phyloP scores from a whole-genome alignment of 2,329 filamentous ascomycete species.

The Sporothrix schenckii region DNA sequence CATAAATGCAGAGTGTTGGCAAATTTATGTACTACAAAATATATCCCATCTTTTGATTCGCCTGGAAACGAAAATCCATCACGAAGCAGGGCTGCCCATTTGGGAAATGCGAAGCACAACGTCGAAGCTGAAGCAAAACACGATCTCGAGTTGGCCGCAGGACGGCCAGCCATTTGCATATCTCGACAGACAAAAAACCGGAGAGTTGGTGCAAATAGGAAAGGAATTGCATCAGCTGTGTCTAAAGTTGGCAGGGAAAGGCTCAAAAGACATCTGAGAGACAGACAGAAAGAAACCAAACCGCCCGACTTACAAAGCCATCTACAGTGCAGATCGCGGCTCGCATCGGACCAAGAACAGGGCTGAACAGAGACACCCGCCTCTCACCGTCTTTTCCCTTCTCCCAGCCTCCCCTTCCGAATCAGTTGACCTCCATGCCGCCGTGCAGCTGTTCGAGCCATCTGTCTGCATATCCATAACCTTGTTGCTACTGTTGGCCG shows the following conservation, averaged over 20 bases:
- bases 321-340: conserved; percentile 14
- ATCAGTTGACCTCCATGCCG: conserved; percentile 13
- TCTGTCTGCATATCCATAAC: not conserved
- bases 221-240: not conserved
- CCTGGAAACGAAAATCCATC: not conserved
- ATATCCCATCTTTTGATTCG: not conserved
- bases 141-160: not conserved
- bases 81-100: not conserved
- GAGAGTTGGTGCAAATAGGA: not conserved
- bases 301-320: not conserved
- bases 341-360: not conserved
- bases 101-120: conserved; percentile 3
- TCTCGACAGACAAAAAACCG: not conserved
- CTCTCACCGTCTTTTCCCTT: not conserved
- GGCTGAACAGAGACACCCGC: not conserved
- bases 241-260: not conserved
- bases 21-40: not conserved
- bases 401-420: not conserved
- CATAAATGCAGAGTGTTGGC: not conserved
- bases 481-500: not conserved
- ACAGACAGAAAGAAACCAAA: not conserved
- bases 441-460: not conserved
- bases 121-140: conserved; percentile 1
- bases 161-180: conserved; percentile 4
- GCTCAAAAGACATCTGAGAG: not conserved